A percentile compares a stretch with the other conserved stretches of the same genome.
Conservation (phyloP, 1,284 basidiomycete genomes). For the Polyporus tsugae region DNA sequence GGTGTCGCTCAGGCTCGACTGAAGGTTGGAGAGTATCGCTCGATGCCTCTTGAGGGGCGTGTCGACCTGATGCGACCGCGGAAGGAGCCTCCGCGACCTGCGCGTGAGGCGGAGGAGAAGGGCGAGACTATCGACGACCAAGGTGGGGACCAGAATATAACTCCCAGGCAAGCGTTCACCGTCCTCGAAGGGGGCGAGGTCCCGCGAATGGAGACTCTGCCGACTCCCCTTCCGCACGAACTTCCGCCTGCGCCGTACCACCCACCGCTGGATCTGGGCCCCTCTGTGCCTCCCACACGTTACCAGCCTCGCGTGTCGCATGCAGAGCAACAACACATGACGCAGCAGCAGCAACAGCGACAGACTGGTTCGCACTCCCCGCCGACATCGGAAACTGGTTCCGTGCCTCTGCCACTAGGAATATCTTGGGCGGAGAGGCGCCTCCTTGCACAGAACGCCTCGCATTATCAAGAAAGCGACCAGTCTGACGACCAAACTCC, state of each 20-base stretch:
- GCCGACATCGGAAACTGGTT: conserved; percentile 8
- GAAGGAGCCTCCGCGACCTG: conserved; percentile 41
- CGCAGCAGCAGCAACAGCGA: conserved; percentile 8
- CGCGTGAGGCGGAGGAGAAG: conserved; percentile 2
- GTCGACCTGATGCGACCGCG: conserved; percentile 82
- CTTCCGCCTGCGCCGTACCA: conserved; percentile 51
- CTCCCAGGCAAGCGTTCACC: conserved; percentile 37
- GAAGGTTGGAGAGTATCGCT: conserved; percentile 77
- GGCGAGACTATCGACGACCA: conserved; percentile 17
- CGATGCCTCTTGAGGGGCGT: conserved; percentile 85
- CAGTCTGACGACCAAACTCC: conserved; percentile 31
- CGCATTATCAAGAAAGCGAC: conserved; percentile 27
- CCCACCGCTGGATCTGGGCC: conserved; percentile 43
- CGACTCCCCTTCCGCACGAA: conserved; percentile 68
- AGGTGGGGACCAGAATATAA: conserved; percentile 25
- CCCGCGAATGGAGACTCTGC: conserved; percentile 50
- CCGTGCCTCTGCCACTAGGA: conserved; percentile 10
- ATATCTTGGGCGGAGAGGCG: conserved; percentile 29
- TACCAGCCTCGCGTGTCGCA: conserved; percentile 18
- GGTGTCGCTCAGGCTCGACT: conserved; percentile 20
- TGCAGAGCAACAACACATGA: conserved; percentile 11
- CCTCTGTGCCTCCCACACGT: conserved; percentile 39
- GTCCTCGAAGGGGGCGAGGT: conserved; percentile 37
- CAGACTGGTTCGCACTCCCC: conserved; percentile 19
- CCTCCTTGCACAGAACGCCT: conserved; percentile 22